Percentiles rank a stretch among this genome's conserved stretches.
These are phyloP conservation scores for Neurospora sp. DNA, from an alignment of 495 filamentous ascomycete species.

Conservation along the genomic window DNA sequence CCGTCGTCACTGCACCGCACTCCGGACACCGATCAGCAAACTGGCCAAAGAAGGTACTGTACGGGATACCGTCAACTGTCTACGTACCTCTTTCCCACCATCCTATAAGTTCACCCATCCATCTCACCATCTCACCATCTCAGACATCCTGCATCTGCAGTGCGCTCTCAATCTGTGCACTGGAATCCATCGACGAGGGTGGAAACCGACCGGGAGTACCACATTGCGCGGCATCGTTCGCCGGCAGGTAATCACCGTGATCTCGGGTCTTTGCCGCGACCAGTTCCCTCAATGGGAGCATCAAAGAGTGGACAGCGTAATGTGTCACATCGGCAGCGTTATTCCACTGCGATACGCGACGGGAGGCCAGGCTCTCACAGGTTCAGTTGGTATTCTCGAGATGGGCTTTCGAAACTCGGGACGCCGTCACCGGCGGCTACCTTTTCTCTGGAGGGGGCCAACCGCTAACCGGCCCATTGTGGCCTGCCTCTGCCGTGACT, in stretches of 20 bases:
- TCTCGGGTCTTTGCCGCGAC: neutral
- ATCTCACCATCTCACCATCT: neutral
- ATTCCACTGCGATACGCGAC: neutral
- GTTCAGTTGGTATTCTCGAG: neutral
- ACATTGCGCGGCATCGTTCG: neutral
- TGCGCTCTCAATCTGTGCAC: neutral
- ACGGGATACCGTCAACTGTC: neutral
- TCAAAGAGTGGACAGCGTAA: neutral
- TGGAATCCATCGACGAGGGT: neutral
- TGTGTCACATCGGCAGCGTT: neutral
- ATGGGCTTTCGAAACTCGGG: neutral
- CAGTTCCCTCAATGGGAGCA: neutral
- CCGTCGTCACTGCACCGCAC: neutral
- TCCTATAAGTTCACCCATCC: neutral
- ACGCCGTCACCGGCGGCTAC: neutral
- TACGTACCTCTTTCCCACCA: neutral
- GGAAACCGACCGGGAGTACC: neutral
- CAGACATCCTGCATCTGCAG: neutral
- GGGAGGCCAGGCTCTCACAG: neutral
- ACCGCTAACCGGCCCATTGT: neutral
- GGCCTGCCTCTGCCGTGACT: neutral
- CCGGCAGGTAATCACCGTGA: neutral
- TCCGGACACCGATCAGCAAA: neutral
- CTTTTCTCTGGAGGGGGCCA: neutral
- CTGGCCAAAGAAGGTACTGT: neutral